Conservation (phyloP, 768 basidiomycete species). For the Hypsizygus marmoreus region DNA sequence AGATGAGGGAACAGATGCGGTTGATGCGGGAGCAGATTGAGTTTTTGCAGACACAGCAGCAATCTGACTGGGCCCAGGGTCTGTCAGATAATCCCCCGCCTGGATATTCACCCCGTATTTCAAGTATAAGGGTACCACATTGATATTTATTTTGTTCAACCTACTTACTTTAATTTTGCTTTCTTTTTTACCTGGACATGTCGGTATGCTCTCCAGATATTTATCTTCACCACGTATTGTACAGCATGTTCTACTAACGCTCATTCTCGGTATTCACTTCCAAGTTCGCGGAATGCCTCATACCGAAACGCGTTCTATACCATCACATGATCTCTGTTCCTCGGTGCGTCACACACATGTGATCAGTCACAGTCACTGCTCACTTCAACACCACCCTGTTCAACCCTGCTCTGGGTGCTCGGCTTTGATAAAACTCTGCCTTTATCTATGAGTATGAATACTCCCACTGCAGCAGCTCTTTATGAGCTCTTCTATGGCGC, state of each 20-base stretch:
- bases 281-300: no score
- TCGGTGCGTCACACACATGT: constrained; percentile 10
- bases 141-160: no score
- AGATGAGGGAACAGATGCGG: constrained; percentile 15
- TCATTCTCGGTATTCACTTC: no score
- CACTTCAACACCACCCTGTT: background rate
- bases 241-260: no score
- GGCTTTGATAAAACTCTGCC: background rate
- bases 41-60: constrained; percentile 8
- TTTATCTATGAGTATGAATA: constrained; percentile 4
- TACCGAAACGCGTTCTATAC: background rate
- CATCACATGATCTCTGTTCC: no score
- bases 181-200: no score
- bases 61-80: constrained; percentile 11
- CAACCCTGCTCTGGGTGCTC: no score
- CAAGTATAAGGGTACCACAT: no score
- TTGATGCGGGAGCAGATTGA: constrained; percentile 13
- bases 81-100: constrained; percentile 18
- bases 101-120: constrained; percentile 11
- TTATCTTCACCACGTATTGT: no score
- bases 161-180: no score
- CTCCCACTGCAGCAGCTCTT: background rate
- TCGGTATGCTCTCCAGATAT: no score
- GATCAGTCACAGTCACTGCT: background rate
- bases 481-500: constrained; percentile 8